Evolutionary conservation across 352 stramenopile species (phyloP), one percentile per base, ranked within the genome.

Genomic region (Halophytophthora batemanensis): DNA sequence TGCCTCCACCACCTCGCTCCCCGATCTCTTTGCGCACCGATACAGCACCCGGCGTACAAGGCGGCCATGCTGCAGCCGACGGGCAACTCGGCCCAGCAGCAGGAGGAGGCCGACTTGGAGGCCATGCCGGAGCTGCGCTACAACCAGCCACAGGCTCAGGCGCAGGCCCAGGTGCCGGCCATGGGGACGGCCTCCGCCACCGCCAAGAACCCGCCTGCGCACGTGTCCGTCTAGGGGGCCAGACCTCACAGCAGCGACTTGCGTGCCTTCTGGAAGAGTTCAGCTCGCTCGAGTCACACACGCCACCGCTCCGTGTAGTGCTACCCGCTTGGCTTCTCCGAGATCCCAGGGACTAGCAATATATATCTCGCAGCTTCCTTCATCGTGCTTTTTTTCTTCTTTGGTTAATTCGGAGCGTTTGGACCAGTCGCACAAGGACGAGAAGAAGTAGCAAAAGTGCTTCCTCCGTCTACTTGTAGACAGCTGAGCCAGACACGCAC

Each of bases 61-160:
- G 61, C 71, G 31, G 54, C 82, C 23, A 91, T 91, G 80, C 77
- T 80, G 37, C 68, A 83, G 52, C 63, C 58, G 34, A 86, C 74
- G 12, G 64, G 73, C 29, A 17, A 50, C 15, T 59, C 50, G n/a
- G 61, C 53, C n/a, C 51, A 74, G 51, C 64, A 78, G 59, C 63
- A 80, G 54, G 73, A 86, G 56, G 70, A 77, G 38, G 64, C 69
- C 8, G 78, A 90, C 41, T 46, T 90, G 13, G 78, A 90, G 56
- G 65, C 74, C 41, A 88, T 88, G 77, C 80, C 80, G 0, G 80
- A 90, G 59, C 65, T 90, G 40, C 80, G 80, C 61, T 90, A 90
- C 68, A 90, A 90, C 62, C 69, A 87, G 64, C 56, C n/a, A n/a
- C n/a, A n/a, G n/a, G n/a, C n/a, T n/a, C n/a, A n/a, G n/a, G n/a